These are phyloP conservation scores for Phytophthora palmivora DNA, from an alignment of 352 stramenopile genomes.

Conservation along the genomic window DNA sequence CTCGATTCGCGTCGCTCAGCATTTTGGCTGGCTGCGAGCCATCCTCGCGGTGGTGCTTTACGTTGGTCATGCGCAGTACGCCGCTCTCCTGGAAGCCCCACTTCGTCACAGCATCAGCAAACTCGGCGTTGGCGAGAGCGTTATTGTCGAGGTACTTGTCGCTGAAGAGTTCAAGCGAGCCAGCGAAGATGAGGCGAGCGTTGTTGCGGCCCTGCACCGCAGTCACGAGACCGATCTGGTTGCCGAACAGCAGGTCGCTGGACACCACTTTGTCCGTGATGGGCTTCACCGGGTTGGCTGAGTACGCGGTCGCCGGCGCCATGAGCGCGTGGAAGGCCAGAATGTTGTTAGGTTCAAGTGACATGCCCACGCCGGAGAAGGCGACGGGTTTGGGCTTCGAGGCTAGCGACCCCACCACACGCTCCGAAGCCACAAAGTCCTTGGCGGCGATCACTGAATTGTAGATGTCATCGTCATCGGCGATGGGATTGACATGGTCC, in stretches of 20 bases:
- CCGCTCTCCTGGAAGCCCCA: slow-evolving; percentile 91
- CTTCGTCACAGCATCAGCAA: slow-evolving; percentile 74
- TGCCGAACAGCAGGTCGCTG: slow-evolving; percentile 74
- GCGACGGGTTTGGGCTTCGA: slow-evolving; percentile 72
- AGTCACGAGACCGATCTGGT: slow-evolving; percentile 83
- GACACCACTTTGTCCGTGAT: slow-evolving; percentile 66
- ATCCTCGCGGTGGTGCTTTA: slow-evolving; percentile 87
- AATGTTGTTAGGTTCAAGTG: slow-evolving; percentile 84
- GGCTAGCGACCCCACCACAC: slow-evolving; percentile 67
- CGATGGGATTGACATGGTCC: slow-evolving; percentile 84
- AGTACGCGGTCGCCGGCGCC: slow-evolving; percentile 85
- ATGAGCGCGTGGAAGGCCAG: slow-evolving; percentile 82
- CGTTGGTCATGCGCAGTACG: slow-evolving; percentile 88
- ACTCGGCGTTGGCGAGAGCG: slow-evolving; percentile 75
- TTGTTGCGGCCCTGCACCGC: slow-evolving; percentile 93
- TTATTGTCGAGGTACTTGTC: slow-evolving; percentile 81
- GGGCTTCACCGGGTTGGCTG: slow-evolving; percentile 76
- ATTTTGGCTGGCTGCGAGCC: slow-evolving; percentile 87
- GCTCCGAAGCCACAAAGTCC: slow-evolving; percentile 72
- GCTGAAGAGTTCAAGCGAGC: slow-evolving; percentile 90
- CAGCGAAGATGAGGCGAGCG: slow-evolving; percentile 86
- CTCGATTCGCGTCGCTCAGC: slow-evolving; percentile 87
- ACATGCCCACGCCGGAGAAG: slow-evolving; percentile 85
- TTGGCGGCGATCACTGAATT: slow-evolving; percentile 77
- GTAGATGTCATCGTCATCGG: slow-evolving; percentile 68